Evolutionary conservation across 306 rosid genomes (phyloP), one percentile per base, ranked within the genome.

Genomic region (Cicer bijugum): DNA sequence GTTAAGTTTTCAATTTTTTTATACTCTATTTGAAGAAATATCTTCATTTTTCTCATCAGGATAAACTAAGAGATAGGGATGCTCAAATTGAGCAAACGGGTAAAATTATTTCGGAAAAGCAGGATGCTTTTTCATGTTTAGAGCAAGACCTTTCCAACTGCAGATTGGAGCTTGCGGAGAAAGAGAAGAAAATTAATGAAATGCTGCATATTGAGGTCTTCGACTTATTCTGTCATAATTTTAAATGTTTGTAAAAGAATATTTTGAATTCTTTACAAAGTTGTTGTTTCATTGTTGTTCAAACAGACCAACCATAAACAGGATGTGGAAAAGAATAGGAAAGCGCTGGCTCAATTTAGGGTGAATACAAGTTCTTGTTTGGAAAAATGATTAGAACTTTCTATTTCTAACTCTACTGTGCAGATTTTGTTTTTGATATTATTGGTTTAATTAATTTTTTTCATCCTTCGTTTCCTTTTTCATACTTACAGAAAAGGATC

Each of bases 61-160:
- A 84, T 69, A 82, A 89, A 71, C 83, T 94, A 40, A 85, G 85
- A 69, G 94, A 85, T 66, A 89, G 74, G 85, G 91, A 89, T 75
- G 82, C 84, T 51, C 85, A 75, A 38, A 75, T 86, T 50, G 96
- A 85, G 78, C 91, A 94, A 71, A 47, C 83, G 46, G 40, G 85
- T 19, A 87, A 78, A 76, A 76, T 42, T 58, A 82, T 94, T 14
- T 81, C 83, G 1, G 95, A 87, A 79, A 89, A 85, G 74, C 82
- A 83, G 80, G 89, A 82, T 68, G 59, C 64, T 14, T 23, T 90
- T 71, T 84, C 88, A 16, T 83, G 56, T 67, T 58, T 94, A 60
- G 96, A 91, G 86, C 84, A 76, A 60, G 92, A 87, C 75, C 86
- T 91, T 78, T 85, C 90, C 7, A 91, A 80, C 72, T 80, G 87